phyloP scores from a whole-genome alignment of 2,329 filamentous ascomycete genomes.

The Fusarium dimerum region DNA sequence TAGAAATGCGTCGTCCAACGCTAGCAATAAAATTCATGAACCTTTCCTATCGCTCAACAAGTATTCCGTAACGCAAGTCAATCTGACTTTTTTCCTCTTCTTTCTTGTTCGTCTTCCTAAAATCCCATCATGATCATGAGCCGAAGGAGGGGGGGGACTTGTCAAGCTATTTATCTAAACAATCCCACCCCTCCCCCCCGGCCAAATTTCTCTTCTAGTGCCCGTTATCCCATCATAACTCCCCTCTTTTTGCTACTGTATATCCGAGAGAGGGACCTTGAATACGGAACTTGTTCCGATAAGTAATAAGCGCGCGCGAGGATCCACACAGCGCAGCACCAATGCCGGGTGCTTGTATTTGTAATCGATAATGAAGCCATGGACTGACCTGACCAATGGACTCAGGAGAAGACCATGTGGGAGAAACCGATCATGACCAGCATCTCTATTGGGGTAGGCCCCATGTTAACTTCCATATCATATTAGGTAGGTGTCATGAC shows the following conservation, averaged over 20 bases:
- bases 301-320: conserved; percentile 34
- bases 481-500: too few relatives aligned
- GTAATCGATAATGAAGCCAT: conserved; percentile 10
- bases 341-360: conserved; percentile 7
- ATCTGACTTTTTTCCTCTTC: not conserved
- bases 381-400: too few relatives aligned
- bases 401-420: not conserved
- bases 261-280: not conserved
- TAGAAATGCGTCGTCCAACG: conserved; percentile 8
- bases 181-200: not conserved
- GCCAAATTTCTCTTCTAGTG: not conserved
- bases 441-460: too few relatives aligned
- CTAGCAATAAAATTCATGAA: conserved; percentile 15
- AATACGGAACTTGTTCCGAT: conserved; percentile 13
- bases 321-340: conserved; percentile 9
- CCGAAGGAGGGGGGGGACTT: not conserved
- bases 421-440: too few relatives aligned
- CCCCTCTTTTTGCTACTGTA: not conserved
- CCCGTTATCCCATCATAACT: not conserved
- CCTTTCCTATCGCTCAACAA: not conserved
- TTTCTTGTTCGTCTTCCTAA: too few relatives aligned
- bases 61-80: not conserved
- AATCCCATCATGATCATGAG: not conserved
- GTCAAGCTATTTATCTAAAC: not conserved
- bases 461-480: too few relatives aligned